A percentile compares a stretch with the other conserved stretches of the same genome.
These are phyloP conservation scores for Sarocladiaceae sp. DNA, from an alignment of 2,329 filamentous ascomycete genomes.

Conservation along the genomic window DNA sequence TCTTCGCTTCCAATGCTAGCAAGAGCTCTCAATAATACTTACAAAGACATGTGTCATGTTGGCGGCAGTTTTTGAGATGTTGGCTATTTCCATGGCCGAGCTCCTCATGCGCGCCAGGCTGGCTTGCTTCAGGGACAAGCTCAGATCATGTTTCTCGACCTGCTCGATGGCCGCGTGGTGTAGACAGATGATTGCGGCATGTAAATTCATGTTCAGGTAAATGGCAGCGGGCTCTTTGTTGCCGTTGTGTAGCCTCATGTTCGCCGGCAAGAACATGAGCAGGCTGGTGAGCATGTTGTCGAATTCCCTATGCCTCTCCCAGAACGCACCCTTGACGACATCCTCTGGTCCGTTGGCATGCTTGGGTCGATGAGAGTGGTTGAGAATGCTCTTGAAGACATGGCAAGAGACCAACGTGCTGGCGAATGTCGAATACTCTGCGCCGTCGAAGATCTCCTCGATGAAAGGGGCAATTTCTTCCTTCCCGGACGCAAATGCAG, in stretches of 20 bases:
- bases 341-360: conserved; percentile 68
- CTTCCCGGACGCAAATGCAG: conserved; percentile 63
- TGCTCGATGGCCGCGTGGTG: conserved; percentile 86
- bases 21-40: conserved; percentile 29
- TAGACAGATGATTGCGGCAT: conserved; percentile 80
- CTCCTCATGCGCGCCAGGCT: conserved; percentile 70
- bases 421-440: conserved; percentile 63
- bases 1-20: no score
- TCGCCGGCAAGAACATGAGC: conserved; percentile 70
- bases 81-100: conserved; percentile 77
- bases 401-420: conserved; percentile 68
- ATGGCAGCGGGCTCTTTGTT: conserved; percentile 66
- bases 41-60: conserved; percentile 61
- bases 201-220: conserved; percentile 82
- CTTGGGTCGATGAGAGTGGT: conserved; percentile 69
- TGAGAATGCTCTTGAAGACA: conserved; percentile 74
- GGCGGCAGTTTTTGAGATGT: conserved; percentile 72
- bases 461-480: conserved; percentile 59
- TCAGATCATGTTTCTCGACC: conserved; percentile 64
- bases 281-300: conserved; percentile 75
- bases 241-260: conserved; percentile 64
- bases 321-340: conserved; percentile 69
- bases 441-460: conserved; percentile 55
- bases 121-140: conserved; percentile 57
- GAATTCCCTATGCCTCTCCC: conserved; percentile 76